Evolutionary conservation across 768 basidiomycete species (phyloP).

Genomic region (Lepiota brunneoincarnata): DNA sequence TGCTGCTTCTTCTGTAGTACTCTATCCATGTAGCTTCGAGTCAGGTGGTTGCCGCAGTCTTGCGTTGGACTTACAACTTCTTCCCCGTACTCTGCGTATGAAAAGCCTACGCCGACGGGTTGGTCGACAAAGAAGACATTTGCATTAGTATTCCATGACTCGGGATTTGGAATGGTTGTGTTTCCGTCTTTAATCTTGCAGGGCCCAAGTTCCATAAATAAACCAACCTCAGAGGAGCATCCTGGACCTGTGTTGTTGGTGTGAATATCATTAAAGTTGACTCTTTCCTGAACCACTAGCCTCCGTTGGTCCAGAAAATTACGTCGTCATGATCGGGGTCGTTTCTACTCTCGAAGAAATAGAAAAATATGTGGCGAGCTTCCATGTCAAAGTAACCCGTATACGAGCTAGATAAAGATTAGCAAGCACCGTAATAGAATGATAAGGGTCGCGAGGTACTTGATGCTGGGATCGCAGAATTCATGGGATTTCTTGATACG

Average conservation of each 20-base stretch:
- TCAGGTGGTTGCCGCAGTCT: neutral
- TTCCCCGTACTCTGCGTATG: constrained; percentile 66
- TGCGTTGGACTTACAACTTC: constrained; percentile 39
- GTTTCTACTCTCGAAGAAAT: constrained; percentile 72
- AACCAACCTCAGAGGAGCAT: constrained; percentile 28
- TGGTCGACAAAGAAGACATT: constrained; percentile 64
- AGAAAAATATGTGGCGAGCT: constrained; percentile 66
- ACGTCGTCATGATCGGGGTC: constrained; percentile 61
- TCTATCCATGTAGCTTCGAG: constrained; percentile 43
- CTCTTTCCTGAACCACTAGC: constrained; percentile 13
- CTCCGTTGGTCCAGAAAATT: constrained; percentile 55
- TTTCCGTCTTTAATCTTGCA: constrained; percentile 57
- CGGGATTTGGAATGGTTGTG: constrained; percentile 50
- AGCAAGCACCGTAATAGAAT: neutral
- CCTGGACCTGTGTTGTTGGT: constrained; percentile 30
- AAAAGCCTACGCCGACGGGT: constrained; percentile 60
- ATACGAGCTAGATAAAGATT: constrained; percentile 38
- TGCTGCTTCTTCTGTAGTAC: constrained; percentile 64
- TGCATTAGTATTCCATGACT: constrained; percentile 70
- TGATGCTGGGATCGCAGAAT: constrained; percentile 59
- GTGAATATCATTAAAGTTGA: neutral
- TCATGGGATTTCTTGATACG: constrained; percentile 52
- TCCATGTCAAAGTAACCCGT: constrained; percentile 68
- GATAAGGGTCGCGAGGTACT: constrained; percentile 24
- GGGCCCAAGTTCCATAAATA: constrained; percentile 41